phyloP scores from a whole-genome alignment of 257 asterid genomes.

The Rehmannia glutinosa region DNA sequence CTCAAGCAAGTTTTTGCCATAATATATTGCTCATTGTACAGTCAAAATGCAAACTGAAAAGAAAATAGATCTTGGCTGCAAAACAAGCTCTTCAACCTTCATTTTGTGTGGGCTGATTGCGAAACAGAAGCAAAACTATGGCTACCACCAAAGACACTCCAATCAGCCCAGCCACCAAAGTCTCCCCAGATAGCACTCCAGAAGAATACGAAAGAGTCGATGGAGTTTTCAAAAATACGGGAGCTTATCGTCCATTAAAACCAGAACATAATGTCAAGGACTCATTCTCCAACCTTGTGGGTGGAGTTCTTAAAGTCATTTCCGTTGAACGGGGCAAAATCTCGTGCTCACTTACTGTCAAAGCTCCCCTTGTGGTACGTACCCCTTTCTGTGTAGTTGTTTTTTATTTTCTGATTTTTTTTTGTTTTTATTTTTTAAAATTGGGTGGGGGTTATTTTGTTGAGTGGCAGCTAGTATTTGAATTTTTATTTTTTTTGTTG shows the following conservation, averaged over 20 bases:
- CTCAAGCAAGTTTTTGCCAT: no score
- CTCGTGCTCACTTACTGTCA: conserved; percentile 61
- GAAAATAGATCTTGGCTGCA: no score
- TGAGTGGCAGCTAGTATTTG: no score
- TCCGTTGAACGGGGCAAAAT: conserved; percentile 54
- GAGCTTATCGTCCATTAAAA: conserved; percentile 21
- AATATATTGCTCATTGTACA: no score
- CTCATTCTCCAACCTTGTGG: conserved; percentile 53
- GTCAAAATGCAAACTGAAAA: no score
- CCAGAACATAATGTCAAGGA: conserved; percentile 44
- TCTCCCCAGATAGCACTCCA: conserved; percentile 20
- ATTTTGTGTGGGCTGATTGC: no score
- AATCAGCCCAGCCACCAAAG: conserved; percentile 1
- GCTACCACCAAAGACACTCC: conserved; percentile 14
- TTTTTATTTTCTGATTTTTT: no score
- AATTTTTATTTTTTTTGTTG: no score
- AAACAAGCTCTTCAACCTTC: no score
- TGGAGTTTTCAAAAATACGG: conserved; percentile 21
- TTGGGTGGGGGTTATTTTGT: no score
- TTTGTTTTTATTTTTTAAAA: no score
- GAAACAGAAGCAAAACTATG: neutral
- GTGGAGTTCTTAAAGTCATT: conserved; percentile 53
- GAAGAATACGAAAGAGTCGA: conserved; percentile 1
- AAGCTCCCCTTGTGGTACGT: conserved; percentile 59
- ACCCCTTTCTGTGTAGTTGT: no score